A percentile compares a stretch with the other conserved stretches of the same genome.
Evolutionary conservation across 129 eudicot species (phyloP).

Genomic region (Lactuca saligna): DNA sequence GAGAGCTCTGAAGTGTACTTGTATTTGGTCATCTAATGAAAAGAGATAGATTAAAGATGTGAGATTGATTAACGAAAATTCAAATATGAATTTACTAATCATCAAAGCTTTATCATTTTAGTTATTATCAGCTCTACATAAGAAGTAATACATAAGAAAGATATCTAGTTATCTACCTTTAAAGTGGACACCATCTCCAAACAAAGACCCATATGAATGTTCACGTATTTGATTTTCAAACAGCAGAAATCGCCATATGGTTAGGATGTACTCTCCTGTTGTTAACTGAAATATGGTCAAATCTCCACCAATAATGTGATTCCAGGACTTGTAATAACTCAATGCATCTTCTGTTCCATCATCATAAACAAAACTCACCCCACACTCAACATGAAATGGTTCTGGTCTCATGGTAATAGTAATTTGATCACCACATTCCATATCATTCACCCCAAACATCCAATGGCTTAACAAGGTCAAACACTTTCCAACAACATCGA

Average conservation of each 20-base stretch:
- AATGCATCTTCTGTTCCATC: background rate
- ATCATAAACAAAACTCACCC: constrained; percentile 6
- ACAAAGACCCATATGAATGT: constrained; percentile 3
- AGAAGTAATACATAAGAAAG: too few species aligned
- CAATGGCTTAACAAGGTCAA: too few species aligned
- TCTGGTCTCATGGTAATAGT: background rate
- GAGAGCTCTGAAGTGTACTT: constrained; percentile 1
- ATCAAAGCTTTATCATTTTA: background rate
- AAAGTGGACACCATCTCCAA: too few species aligned
- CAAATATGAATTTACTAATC: background rate
- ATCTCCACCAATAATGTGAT: too few species aligned
- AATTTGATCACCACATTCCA: constrained; percentile 12
- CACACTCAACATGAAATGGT: background rate
- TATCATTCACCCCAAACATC: constrained; percentile 14
- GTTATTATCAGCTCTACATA: background rate
- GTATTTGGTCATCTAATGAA: background rate
- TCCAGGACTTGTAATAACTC: too few species aligned
- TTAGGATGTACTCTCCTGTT: too few species aligned
- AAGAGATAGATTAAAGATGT: background rate
- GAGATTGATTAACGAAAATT: background rate
- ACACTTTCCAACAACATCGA: too few species aligned
- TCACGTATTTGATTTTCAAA: background rate
- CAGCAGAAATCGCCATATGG: too few species aligned
- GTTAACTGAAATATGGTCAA: too few species aligned
- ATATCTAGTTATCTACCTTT: too few species aligned